Evolutionary conservation across 2,329 filamentous ascomycete genomes (phyloP), one percentile per base, ranked within the genome.

Genomic region (Colletotrichum sp.): DNA sequence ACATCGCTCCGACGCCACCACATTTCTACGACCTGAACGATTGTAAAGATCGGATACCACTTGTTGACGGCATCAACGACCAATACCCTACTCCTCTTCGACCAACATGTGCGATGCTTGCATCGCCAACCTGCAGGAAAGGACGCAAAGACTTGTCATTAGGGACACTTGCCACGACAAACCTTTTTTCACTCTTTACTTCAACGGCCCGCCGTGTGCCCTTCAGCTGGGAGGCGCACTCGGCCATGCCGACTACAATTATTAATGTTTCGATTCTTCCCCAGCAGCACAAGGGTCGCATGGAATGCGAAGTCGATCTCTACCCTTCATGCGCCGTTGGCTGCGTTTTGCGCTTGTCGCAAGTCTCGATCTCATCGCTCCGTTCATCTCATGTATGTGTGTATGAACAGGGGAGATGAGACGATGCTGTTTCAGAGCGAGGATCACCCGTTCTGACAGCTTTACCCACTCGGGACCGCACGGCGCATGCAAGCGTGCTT

Each of bases 261-360:
- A 49, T 73, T 73, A 73, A 76, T 73, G 25, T 65, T 75, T 73
- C 73, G 70, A 76, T 76, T 73, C 73, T 69, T 69, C 69, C 70
- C 64, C 59, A 69, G 64, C 73, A 69, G 64, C 73, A 76, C 64
- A 49, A 69, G 63, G 39, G 55, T 59, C 69, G 55, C 44, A 64
- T 72, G 68, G 62, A 66, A 67, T 72, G 72, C 69, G 72, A 36
- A 67, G 69, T 62, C 72, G 62, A 67, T 32, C 62, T 32, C 62
- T 55, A 19, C 52, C 68, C 62, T 66, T 44, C 11, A 66, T 30
- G 68, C 25, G 61, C 32, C 34, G 27, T 52, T 36, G 27, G 32
- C 27, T 22, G 32, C 44, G 25, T 25, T 32, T 62, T 44, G 57
- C 36, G 72, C 27, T 44, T 57, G 36, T n/a, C 55, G 55, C 36